phyloP scores from a whole-genome alignment of 176 grass and related monocot species.

The Puccinellia tenuiflora region DNA sequence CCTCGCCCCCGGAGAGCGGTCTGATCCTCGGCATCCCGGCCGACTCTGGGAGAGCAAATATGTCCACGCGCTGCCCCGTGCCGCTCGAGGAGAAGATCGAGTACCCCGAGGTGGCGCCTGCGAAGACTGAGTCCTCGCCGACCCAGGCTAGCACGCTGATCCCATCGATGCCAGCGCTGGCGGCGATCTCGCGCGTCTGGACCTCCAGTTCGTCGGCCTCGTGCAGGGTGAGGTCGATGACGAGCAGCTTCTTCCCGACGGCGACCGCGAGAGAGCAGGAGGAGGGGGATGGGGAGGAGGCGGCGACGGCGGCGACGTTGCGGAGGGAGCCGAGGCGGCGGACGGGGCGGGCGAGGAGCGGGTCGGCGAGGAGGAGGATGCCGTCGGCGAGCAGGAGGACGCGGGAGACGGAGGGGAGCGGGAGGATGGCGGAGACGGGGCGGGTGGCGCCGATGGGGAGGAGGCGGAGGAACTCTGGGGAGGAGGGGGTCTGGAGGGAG shows the following conservation, averaged over 20 bases:
- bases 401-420: slow-evolving; percentile 58
- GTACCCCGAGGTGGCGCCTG: slow-evolving; percentile 58
- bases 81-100: slow-evolving; percentile 36
- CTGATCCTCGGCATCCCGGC: slow-evolving; percentile 52
- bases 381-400: slow-evolving; percentile 72
- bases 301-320: slow-evolving; percentile 48
- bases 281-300: slow-evolving; percentile 14
- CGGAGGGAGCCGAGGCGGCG: slow-evolving; percentile 71
- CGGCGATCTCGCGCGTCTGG: slow-evolving; percentile 54
- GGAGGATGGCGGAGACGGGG: slow-evolving; percentile 52
- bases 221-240: slow-evolving; percentile 48
- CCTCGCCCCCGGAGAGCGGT: slow-evolving; percentile 51
- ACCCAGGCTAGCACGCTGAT: slow-evolving; percentile 73
- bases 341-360: slow-evolving; percentile 51
- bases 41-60: slow-evolving; percentile 77
- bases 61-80: slow-evolving; percentile 26
- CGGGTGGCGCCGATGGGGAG: slow-evolving; percentile 41
- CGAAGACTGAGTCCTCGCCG: slow-evolving; percentile 51
- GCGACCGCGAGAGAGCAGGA: slow-evolving; percentile 46
- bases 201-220: slow-evolving; percentile 54
- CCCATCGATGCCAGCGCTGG: slow-evolving; percentile 38
- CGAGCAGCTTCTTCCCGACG: slow-evolving; percentile 57
- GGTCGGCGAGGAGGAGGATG: slow-evolving; percentile 57
- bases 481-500: slow-evolving; percentile 32
- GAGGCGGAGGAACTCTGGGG: slow-evolving; percentile 56